Base-by-base conservation (phyloP, 495 filamentous ascomycete species). In the Schizothecium vesticola region DNA sequence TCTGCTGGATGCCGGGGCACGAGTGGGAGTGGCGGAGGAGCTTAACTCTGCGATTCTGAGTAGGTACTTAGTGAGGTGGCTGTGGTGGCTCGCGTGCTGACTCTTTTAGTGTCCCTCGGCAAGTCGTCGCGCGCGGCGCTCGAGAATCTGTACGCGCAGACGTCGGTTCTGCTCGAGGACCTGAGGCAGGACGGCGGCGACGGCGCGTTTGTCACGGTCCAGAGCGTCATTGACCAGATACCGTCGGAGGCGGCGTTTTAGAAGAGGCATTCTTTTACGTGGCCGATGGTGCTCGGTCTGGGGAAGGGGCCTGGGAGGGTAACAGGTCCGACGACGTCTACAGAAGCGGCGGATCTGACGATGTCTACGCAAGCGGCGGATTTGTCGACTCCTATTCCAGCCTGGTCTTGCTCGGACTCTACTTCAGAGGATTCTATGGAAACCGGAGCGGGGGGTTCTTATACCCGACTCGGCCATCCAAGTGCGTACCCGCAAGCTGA, bases 1-100 rank as follows among this genome's bases (percentile, higher is more conserved):
- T 75, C 80, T 97, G 72, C 79, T 98, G 65, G 92, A 97, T 73
- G 84, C 85, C 16, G 85, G 84, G 13, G 92, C 91, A 3, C 82
- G 95, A 64, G 87, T 90, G 33, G 85, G 87, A 60, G 92, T 98
- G 60, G 93, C 93, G 22, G 95, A 99, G 80, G 94, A 96, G 80
- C 80, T 99, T 69, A 98, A 98, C 76, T 91, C 92, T 68, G 95
- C 92, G 51, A 97, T 99, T 70, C 78, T 99, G 63, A 90, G 94
- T 97, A 85, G 73, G 86, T 82, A 2, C 63, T 67, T 64, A 26
- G 7, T 36, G 29, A 69, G 36, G 66, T 57, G 28, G 31, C 22
- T 61, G 61, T 56, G 64, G 22, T 19, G 19, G 26, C 3, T 22
- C 33, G 21, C 22, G 69, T 60, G 21, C 71, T 77, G 65, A 77